These are phyloP conservation scores for Brachypodium distachyon DNA, from an alignment of 202 grass and related monocot genomes.

Conservation along the genomic window DNA sequence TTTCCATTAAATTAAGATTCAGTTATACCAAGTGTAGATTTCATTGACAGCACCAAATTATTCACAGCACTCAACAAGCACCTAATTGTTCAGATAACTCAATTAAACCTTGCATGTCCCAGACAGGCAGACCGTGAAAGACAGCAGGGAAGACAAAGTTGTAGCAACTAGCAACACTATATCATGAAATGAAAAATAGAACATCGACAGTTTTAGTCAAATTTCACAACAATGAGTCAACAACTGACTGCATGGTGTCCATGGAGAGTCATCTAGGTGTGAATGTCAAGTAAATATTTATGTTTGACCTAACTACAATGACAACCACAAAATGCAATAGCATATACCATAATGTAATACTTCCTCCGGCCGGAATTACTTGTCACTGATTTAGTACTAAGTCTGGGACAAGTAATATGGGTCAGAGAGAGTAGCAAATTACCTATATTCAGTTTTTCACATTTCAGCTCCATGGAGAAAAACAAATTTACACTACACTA, in stretches of 20 bases:
- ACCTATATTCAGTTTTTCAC: no score
- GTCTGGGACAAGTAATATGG: no score
- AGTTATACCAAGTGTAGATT: neutral
- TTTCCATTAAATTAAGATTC: neutral
- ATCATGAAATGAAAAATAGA: neutral
- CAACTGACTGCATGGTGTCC: neutral
- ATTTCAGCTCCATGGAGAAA: no score
- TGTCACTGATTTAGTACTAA: no score
- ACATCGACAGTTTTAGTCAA: neutral
- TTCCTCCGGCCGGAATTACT: no score
- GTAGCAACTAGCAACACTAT: neutral
- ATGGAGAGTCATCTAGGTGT: neutral
- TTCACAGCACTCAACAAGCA: neutral
- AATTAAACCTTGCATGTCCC: neutral
- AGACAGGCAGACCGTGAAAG: neutral
- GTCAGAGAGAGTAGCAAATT: no score
- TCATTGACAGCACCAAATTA: neutral
- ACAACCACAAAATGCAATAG: neutral
- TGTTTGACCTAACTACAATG: neutral
- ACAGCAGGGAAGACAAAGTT: neutral
- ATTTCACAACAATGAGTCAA: neutral
- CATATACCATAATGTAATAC: neutral
- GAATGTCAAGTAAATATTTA: neutral
- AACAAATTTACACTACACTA: no score
- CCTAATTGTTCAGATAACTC: neutral